Percentiles rank a stretch among this genome's conserved stretches.
phyloP scores from a whole-genome alignment of 2,329 filamentous ascomycete genomes.

The Delphinella strobiligena region DNA sequence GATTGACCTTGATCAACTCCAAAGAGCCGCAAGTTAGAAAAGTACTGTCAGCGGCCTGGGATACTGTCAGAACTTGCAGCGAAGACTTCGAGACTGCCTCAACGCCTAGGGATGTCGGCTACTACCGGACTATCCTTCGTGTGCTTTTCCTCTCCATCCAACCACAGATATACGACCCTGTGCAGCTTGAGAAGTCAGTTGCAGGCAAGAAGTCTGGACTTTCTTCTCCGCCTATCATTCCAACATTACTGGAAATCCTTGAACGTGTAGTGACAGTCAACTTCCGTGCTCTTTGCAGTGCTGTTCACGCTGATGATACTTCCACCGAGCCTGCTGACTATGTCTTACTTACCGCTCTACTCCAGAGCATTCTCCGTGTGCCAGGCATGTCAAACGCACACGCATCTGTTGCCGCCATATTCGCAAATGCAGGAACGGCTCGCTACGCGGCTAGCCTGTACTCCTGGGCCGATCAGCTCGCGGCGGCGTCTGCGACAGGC shows the following conservation, averaged over 20 bases:
- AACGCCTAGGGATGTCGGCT: slow-evolving; percentile 45
- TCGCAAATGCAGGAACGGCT: slow-evolving; percentile 53
- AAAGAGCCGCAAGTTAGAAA: slow-evolving; percentile 38
- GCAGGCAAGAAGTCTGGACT: background rate
- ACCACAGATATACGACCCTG: slow-evolving; percentile 35
- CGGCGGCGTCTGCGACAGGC: slow-evolving; percentile 53
- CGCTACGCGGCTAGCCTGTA: slow-evolving; percentile 79
- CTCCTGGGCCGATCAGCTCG: slow-evolving; percentile 82
- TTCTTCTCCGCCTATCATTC: slow-evolving; percentile 23
- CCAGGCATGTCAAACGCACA: slow-evolving; percentile 58
- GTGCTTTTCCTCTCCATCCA: slow-evolving; percentile 74
- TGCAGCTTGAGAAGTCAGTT: background rate
- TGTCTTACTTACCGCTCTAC: slow-evolving; percentile 71
- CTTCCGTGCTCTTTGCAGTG: slow-evolving; percentile 67
- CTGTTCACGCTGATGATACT: slow-evolving; percentile 48
- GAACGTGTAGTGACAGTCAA: slow-evolving; percentile 68
- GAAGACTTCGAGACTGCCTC: slow-evolving; percentile 49
- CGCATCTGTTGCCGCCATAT: slow-evolving; percentile 30
- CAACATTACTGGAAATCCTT: slow-evolving; percentile 66
- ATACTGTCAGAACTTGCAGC: slow-evolving; percentile 42
- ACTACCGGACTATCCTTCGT: slow-evolving; percentile 75
- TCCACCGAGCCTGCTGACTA: slow-evolving; percentile 60
- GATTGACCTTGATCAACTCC: slow-evolving; percentile 40
- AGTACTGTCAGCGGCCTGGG: slow-evolving; percentile 49
- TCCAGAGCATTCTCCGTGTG: slow-evolving; percentile 72